Conservation (phyloP, 257 asterid species). For the Fraxinus anomala region DNA sequence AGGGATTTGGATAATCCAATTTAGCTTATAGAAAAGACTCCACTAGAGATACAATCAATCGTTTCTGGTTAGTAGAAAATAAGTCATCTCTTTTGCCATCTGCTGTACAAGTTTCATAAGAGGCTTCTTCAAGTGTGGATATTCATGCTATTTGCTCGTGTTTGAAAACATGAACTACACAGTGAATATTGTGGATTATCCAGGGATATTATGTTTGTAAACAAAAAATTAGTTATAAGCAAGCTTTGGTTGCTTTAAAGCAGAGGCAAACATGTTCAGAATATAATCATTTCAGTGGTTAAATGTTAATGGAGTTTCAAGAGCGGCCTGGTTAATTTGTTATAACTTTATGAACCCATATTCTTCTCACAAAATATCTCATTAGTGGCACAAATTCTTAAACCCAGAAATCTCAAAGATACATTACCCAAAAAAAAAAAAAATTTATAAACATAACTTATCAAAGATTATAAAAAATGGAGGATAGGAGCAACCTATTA, state of each 20-base stretch:
- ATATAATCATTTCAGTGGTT: not conserved
- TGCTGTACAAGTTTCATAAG: not conserved
- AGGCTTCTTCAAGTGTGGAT: not conserved
- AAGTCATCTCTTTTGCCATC: not conserved
- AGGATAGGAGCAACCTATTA: slow-evolving; percentile 14
- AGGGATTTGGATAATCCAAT: not conserved
- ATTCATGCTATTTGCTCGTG: not conserved
- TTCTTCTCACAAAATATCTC: not conserved
- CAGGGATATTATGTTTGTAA: not conserved
- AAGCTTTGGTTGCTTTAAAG: not conserved
- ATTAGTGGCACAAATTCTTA: not conserved
- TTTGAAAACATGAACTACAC: not conserved
- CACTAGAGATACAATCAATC: not conserved
- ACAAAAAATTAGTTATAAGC: not conserved
- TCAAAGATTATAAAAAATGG: not conserved
- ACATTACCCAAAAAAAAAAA: not conserved
- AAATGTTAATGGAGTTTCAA: no score
- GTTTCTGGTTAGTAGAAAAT: not conserved
- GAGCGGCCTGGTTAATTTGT: no score
- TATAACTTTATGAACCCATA: no score
- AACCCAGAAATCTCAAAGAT: not conserved
- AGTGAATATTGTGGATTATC: not conserved
- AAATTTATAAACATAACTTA: not conserved
- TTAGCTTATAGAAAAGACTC: not conserved
- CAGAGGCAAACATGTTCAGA: not conserved